Evolutionary conservation across 2,329 filamentous ascomycete genomes (phyloP).

Genomic region (Calonectria pauciramosa): DNA sequence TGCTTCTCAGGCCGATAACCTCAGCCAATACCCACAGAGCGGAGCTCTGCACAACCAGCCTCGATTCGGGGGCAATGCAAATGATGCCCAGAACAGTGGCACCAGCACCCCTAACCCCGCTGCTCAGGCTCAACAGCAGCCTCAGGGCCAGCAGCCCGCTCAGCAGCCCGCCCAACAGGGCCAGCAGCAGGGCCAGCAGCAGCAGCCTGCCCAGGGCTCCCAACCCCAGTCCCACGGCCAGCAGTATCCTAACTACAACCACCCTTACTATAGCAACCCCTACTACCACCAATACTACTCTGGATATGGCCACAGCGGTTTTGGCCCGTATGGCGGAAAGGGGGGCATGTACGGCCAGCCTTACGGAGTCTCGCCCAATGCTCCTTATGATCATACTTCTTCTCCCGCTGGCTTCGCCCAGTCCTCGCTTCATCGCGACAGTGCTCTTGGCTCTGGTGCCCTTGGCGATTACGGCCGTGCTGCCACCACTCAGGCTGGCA

Average conservation of each 20-base stretch:
- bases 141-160: constrained; percentile 54
- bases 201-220: constrained; percentile 57
- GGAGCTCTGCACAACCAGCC: constrained; percentile 69
- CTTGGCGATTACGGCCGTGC: constrained; percentile 69
- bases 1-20: constrained; percentile 73
- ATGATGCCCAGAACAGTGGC: constrained; percentile 86
- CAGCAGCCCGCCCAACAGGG: constrained; percentile 57
- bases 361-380: constrained; percentile 69
- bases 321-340: constrained; percentile 68
- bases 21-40: constrained; percentile 81
- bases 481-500: constrained; percentile 63
- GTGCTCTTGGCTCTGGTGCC: constrained; percentile 62
- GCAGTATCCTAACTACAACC: constrained; percentile 66
- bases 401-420: constrained; percentile 69
- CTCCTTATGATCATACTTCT: constrained; percentile 68
- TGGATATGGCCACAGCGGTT: constrained; percentile 67
- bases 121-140: constrained; percentile 65
- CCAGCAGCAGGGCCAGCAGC: constrained; percentile 62
- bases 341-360: constrained; percentile 68
- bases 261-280: constrained; percentile 73
- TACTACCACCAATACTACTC: constrained; percentile 75
- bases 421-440: constrained; percentile 67
- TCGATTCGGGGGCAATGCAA: constrained; percentile 68
- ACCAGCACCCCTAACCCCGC: constrained; percentile 92
- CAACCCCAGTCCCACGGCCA: constrained; percentile 62